A percentile compares a stretch with the other conserved stretches of the same genome.
These are phyloP conservation scores for Cordyceps fumosorosea DNA, from an alignment of 2,329 filamentous ascomycete genomes.

Conservation along the genomic window DNA sequence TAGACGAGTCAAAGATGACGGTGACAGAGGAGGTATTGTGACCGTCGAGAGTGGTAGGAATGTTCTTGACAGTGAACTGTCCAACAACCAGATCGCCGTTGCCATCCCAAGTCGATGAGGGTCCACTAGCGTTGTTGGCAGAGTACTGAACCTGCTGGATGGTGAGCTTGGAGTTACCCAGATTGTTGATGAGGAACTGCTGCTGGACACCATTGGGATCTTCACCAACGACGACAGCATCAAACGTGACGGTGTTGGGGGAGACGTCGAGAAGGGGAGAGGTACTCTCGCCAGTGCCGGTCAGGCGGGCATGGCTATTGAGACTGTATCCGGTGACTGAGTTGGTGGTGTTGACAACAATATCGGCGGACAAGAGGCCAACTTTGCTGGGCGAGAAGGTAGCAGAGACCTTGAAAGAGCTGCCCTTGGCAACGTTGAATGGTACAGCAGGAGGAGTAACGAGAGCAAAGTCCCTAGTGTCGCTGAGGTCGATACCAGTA, in stretches of 20 bases:
- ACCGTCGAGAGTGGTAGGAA: constrained; percentile 39
- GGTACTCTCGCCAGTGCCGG: constrained; percentile 41
- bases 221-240: constrained; percentile 39
- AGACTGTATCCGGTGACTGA: constrained; percentile 37
- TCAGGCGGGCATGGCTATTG: constrained; percentile 39
- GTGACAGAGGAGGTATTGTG: constrained; percentile 33
- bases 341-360: constrained; percentile 44
- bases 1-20: constrained; percentile 41
- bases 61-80: constrained; percentile 40
- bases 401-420: constrained; percentile 36
- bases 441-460: constrained; percentile 27
- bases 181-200: constrained; percentile 41
- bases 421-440: constrained; percentile 27
- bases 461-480: constrained; percentile 30
- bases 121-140: constrained; percentile 34
- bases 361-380: constrained; percentile 40
- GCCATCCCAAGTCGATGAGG: constrained; percentile 33
- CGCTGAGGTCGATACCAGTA: constrained; percentile 29
- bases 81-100: constrained; percentile 34
- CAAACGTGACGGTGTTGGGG: constrained; percentile 43
- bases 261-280: constrained; percentile 39
- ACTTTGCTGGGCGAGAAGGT: constrained; percentile 39
- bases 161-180: constrained; percentile 39
- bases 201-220: constrained; percentile 32
- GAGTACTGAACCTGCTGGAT: constrained; percentile 41